Conservation (phyloP, 1,284 basidiomycete genomes). For the Ceratobasidium papillatum region DNA sequence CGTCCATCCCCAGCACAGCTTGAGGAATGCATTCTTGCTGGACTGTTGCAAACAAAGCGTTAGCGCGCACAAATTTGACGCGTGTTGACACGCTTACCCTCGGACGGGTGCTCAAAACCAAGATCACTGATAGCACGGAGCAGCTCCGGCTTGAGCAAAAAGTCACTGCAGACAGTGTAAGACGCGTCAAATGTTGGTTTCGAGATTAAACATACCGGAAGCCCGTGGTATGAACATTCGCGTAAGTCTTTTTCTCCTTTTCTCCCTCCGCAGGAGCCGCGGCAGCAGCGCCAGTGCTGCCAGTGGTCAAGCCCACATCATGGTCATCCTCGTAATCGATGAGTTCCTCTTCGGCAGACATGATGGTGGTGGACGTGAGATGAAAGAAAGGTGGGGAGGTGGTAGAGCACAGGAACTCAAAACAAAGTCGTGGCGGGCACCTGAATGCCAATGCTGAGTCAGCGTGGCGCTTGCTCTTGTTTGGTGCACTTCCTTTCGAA, state of each 20-base stretch:
- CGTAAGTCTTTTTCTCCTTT: slow-evolving; percentile 96
- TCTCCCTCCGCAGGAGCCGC: slow-evolving; percentile 72
- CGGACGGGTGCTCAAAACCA: slow-evolving; percentile 99
- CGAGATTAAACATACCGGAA: slow-evolving; percentile 74
- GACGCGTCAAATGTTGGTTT: slow-evolving; percentile 23
- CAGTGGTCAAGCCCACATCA: slow-evolving; percentile 72
- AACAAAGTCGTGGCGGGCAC: slow-evolving; percentile 39
- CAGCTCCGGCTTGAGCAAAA: slow-evolving; percentile 96
- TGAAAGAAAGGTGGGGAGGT: slow-evolving; percentile 23
- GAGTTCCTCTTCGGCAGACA: slow-evolving; percentile 50
- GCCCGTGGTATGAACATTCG: slow-evolving; percentile 95
- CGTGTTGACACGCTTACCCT: slow-evolving; percentile 69
- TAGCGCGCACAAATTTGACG: slow-evolving; percentile 29
- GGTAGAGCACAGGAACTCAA: slow-evolving; percentile 32
- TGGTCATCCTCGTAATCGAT: slow-evolving; percentile 95
- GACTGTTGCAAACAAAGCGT: slow-evolving; percentile 62
- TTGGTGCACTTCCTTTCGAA: slow-evolving; percentile 21
- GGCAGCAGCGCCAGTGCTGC: slow-evolving; percentile 62
- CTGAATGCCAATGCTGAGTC: slow-evolving; percentile 37
- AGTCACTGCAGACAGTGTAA: slow-evolving; percentile 71
- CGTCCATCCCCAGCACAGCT: slow-evolving; percentile 99
- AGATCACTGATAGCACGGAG: slow-evolving; percentile 98
- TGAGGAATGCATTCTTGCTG: slow-evolving; percentile 99
- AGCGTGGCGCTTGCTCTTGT: slow-evolving; percentile 24
- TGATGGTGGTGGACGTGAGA: slow-evolving; percentile 21